Percentiles rank a stretch among this genome's conserved stretches.
These are phyloP conservation scores for Aspergillus niger DNA, from an alignment of 2,329 filamentous ascomycete species.

Conservation along the genomic window DNA sequence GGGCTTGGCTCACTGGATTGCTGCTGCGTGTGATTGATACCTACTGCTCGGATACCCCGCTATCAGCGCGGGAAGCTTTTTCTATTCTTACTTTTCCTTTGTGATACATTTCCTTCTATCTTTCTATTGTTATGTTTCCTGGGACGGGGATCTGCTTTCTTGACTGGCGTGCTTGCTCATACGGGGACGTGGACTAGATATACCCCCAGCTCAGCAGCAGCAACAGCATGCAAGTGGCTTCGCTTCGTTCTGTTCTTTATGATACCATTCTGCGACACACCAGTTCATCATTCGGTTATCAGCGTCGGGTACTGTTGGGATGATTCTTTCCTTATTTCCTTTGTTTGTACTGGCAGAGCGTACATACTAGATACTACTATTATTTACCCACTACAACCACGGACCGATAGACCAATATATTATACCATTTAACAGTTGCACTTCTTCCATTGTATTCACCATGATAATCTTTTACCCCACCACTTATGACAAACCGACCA, in stretches of 20 bases:
- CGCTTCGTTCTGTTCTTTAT: slow-evolving; percentile 30
- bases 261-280: slow-evolving; percentile 40
- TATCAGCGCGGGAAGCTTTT: slow-evolving; percentile 21
- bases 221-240: slow-evolving; percentile 28
- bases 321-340: slow-evolving; percentile 24
- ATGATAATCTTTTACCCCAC: too few relatives aligned
- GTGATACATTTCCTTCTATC: slow-evolving; percentile 11
- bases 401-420: not conserved
- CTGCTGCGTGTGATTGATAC: slow-evolving; percentile 25
- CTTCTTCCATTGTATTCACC: not conserved
- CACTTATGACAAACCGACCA: too few relatives aligned
- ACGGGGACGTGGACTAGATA: slow-evolving; percentile 11
- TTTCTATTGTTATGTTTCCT: slow-evolving; percentile 11
- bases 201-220: slow-evolving; percentile 20
- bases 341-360: not conserved
- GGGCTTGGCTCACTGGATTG: slow-evolving; percentile 29
- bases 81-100: slow-evolving; percentile 27
- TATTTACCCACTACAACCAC: not conserved
- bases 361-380: not conserved
- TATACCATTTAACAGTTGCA: not conserved
- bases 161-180: slow-evolving; percentile 20
- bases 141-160: slow-evolving; percentile 10
- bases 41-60: slow-evolving; percentile 10
- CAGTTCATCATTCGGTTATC: slow-evolving; percentile 12
- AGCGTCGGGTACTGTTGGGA: slow-evolving; percentile 14